phyloP scores from a whole-genome alignment of 768 basidiomycete species.

The Xerocomus potaroensis region DNA sequence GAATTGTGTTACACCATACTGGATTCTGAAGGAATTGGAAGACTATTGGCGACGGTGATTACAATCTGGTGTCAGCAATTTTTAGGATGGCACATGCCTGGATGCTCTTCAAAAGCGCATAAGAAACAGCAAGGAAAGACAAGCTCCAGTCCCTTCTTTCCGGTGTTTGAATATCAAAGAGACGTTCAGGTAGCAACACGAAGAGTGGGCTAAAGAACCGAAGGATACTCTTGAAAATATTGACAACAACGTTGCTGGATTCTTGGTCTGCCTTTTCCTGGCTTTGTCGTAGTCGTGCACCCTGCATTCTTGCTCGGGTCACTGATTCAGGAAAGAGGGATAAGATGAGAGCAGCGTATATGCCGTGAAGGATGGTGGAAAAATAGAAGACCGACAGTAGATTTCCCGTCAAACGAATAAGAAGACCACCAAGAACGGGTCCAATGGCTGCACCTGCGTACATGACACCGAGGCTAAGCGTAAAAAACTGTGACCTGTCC shows the following conservation, averaged over 20 bases:
- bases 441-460: constrained; percentile 77
- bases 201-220: constrained; percentile 69
- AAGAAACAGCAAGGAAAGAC: constrained; percentile 49
- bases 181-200: constrained; percentile 49
- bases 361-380: constrained; percentile 44
- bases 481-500: constrained; percentile 59
- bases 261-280: constrained; percentile 9
- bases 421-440: constrained; percentile 63
- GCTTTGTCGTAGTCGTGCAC: constrained; percentile 15
- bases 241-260: background rate
- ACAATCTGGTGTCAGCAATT: background rate
- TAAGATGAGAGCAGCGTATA: constrained; percentile 48
- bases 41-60: constrained; percentile 41
- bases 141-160: constrained; percentile 64
- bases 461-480: constrained; percentile 59
- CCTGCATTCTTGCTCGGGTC: constrained; percentile 41
- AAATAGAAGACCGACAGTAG: constrained; percentile 71
- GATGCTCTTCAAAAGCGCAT: constrained; percentile 41
- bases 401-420: constrained; percentile 54
- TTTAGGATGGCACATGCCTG: constrained; percentile 37
- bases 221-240: constrained; percentile 41
- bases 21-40: constrained; percentile 53
- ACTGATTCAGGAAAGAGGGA: constrained; percentile 78
- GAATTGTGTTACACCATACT: constrained; percentile 59
- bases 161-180: constrained; percentile 33